These are phyloP conservation scores for Moringa oleifera DNA, from an alignment of 345 rosid genomes.

Conservation along the genomic window DNA sequence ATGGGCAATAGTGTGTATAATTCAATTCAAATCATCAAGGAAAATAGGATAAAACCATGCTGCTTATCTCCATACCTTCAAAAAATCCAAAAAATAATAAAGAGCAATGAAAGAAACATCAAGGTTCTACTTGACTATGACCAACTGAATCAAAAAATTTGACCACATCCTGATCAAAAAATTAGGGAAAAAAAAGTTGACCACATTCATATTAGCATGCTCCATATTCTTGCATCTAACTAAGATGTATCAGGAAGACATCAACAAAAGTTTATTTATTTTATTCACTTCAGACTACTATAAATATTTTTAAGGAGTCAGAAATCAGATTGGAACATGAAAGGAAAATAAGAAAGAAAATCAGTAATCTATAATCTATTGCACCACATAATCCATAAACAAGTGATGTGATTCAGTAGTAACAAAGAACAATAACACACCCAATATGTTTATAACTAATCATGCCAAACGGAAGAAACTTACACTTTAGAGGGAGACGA, in stretches of 20 bases:
- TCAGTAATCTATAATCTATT: background rate
- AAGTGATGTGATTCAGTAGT: background rate
- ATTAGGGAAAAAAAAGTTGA: no score
- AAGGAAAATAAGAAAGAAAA: background rate
- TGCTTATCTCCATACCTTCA: background rate
- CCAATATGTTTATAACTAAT: slow-evolving; percentile 4
- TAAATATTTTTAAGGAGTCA: no score
- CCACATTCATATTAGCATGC: no score
- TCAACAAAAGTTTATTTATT: no score
- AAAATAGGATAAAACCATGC: background rate
- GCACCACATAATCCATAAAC: background rate
- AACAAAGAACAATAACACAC: background rate
- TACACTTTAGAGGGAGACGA: slow-evolving; percentile 68
- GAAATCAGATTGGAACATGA: no score
- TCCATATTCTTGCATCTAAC: background rate
- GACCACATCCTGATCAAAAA: no score
- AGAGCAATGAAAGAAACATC: background rate
- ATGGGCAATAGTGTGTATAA: background rate
- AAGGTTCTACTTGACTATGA: no score
- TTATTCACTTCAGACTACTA: background rate
- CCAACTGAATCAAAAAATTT: no score
- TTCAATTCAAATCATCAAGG: background rate
- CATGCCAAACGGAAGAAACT: slow-evolving; percentile 23
- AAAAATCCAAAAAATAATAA: no score
- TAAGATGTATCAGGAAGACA: background rate